phyloP scores from a whole-genome alignment of 169 alveolate genomes.

The Neospora caninum region DNA sequence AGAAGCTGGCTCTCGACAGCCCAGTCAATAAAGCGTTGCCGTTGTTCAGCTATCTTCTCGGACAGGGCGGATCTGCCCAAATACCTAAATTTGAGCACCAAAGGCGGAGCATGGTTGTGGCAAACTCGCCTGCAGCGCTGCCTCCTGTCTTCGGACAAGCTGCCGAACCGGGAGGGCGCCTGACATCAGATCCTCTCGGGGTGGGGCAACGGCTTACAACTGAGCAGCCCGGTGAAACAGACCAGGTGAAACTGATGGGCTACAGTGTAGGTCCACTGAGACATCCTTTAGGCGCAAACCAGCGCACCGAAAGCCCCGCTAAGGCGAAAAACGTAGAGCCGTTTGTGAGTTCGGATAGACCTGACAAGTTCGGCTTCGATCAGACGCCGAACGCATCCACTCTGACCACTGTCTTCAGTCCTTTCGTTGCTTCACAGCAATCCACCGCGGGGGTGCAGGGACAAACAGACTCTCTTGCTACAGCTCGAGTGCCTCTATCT shows the following conservation, averaged over 20 bases:
- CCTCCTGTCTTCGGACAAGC: neutral
- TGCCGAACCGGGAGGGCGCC: neutral
- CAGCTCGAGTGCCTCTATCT: neutral
- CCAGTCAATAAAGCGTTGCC: neutral
- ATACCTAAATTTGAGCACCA: neutral
- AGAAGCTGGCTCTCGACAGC: neutral
- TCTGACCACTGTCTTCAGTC: neutral
- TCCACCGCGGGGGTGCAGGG: neutral
- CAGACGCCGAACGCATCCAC: too few species aligned
- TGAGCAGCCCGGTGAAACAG: too few species aligned
- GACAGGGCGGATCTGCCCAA: neutral
- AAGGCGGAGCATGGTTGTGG: neutral
- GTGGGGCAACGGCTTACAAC: too few species aligned
- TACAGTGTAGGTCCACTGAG: too few species aligned
- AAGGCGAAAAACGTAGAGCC: too few species aligned
- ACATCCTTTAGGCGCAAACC: too few species aligned
- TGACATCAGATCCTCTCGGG: too few species aligned
- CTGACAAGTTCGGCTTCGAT: too few species aligned
- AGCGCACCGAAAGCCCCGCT: too few species aligned
- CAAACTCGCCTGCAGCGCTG: neutral
- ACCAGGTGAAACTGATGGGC: too few species aligned
- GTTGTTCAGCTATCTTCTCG: neutral
- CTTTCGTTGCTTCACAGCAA: neutral
- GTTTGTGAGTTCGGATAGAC: too few species aligned
- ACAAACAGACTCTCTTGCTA: neutral